Conservation (phyloP, 257 asterid species). For the Nicotiana noctiflora region DNA sequence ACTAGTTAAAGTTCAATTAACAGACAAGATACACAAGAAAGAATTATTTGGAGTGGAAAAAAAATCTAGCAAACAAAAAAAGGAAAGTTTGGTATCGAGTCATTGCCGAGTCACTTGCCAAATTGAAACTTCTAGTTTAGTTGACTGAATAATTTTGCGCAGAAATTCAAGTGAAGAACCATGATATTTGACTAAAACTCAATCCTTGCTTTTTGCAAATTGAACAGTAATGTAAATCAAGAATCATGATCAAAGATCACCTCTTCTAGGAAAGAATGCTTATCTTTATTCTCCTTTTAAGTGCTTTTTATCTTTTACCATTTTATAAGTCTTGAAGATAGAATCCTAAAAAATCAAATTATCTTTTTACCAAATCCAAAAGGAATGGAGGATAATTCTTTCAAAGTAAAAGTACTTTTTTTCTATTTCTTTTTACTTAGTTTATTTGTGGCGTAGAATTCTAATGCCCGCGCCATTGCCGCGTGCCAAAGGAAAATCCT, state of each 20-base stretch:
- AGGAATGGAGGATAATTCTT: background rate
- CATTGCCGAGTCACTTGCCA: background rate
- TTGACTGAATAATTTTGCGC: background rate
- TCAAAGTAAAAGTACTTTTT: background rate
- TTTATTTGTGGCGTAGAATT: background rate
- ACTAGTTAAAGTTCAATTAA: background rate
- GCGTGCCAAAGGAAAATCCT: background rate
- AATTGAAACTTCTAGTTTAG: background rate
- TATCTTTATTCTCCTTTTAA: background rate
- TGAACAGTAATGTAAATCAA: background rate
- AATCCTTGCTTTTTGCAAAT: background rate
- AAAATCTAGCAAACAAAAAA: background rate
- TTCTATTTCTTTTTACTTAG: background rate
- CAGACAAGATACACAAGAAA: background rate
- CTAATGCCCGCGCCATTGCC: background rate
- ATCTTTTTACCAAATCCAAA: conserved; percentile 2
- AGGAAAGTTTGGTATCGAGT: background rate
- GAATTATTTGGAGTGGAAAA: background rate
- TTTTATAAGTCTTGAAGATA: background rate
- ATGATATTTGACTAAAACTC: background rate
- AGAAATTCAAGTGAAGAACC: background rate
- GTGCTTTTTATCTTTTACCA: background rate
- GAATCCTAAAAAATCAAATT: background rate
- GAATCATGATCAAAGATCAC: background rate
- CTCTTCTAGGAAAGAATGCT: background rate